Conservation (phyloP, 225 moss, liverwort and hornwort genomes). For the Straminergon stramineum region DNA sequence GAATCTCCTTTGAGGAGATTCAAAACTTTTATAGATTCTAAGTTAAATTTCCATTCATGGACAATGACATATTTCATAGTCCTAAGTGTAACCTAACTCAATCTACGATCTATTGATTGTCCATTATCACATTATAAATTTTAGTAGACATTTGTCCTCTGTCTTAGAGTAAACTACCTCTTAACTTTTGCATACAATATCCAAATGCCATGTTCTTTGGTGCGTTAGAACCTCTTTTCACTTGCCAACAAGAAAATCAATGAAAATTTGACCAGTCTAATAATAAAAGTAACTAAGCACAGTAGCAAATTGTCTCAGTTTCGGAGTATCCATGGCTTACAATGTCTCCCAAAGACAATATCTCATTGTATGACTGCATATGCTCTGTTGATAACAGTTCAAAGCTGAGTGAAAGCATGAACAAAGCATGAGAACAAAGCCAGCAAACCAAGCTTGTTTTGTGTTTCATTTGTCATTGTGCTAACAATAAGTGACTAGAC, state of each 20-base stretch:
- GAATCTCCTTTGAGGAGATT: too few species aligned
- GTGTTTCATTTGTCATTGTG: background rate
- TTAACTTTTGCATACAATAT: background rate
- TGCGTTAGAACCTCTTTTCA: background rate
- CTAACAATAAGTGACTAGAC: background rate
- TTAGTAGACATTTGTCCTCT: background rate
- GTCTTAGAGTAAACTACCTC: too few species aligned
- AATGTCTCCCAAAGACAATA: too few species aligned
- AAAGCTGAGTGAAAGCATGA: background rate
- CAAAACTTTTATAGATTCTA: background rate
- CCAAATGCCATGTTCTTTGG: background rate
- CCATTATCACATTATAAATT: background rate
- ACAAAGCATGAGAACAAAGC: too few species aligned
- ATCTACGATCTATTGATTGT: background rate
- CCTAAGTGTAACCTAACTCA: background rate
- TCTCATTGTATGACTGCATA: too few species aligned
- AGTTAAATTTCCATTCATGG: background rate
- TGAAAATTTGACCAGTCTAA: too few species aligned
- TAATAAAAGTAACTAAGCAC: too few species aligned
- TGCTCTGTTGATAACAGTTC: background rate
- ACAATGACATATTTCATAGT: background rate
- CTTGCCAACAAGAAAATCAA: background rate
- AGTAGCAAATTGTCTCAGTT: too few species aligned
- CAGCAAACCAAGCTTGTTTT: background rate
- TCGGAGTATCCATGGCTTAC: too few species aligned